These are phyloP conservation scores for Rhizopus microsporus DNA, from an alignment of 371 early-diverging fungal species.

Conservation along the genomic window DNA sequence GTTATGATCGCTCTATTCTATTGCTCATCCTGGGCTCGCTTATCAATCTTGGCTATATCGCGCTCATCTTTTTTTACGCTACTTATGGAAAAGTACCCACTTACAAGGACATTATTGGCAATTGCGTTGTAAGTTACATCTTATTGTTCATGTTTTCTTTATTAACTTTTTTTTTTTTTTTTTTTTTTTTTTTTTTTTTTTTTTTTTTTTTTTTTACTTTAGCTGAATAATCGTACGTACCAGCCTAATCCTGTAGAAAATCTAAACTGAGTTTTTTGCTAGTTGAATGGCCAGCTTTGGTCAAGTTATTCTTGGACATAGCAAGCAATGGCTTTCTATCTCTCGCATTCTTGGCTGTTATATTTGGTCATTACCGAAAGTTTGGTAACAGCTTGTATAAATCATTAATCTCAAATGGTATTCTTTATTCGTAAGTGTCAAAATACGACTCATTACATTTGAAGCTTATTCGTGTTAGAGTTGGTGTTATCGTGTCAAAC, in stretches of 20 bases:
- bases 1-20: constrained; percentile 37
- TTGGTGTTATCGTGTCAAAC: constrained; percentile 45
- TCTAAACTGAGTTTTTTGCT: constrained; percentile 1
- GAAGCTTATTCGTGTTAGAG: neutral
- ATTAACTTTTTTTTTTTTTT: neutral
- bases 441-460: neutral
- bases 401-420: constrained; percentile 36
- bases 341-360: constrained; percentile 39
- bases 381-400: constrained; percentile 42
- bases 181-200: neutral
- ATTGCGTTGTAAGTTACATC: constrained; percentile 34
- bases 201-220: neutral
- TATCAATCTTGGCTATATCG: constrained; percentile 43
- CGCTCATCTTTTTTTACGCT: constrained; percentile 37
- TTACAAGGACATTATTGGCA: constrained; percentile 36
- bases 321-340: constrained; percentile 44
- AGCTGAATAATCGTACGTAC: constrained; percentile 39
- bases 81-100: constrained; percentile 35
- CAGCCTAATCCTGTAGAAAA: too few relatives aligned
- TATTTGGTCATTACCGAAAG: constrained; percentile 38
- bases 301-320: constrained; percentile 45
- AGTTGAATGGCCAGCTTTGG: constrained; percentile 54
- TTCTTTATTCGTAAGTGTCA: constrained; percentile 43
- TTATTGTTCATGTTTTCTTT: neutral
- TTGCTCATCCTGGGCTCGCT: constrained; percentile 37